Evolutionary conservation across 2,329 filamentous ascomycete species (phyloP).

Genomic region (Aspergillus sp.): DNA sequence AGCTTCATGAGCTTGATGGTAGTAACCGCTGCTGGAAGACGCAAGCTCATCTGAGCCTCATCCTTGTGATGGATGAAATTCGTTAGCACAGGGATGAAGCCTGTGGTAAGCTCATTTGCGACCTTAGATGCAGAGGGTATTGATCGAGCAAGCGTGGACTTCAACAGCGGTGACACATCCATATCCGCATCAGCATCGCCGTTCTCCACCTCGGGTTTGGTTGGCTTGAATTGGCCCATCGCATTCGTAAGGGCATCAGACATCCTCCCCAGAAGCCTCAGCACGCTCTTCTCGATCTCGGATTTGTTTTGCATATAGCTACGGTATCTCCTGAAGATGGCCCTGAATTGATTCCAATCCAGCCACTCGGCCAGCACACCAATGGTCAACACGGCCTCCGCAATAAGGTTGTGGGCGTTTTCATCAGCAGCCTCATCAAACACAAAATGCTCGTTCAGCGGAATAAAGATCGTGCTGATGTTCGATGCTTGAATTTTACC

Average conservation of each 20-base stretch:
- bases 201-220: constrained; percentile 19
- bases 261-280: constrained; percentile 77
- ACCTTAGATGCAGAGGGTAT: constrained; percentile 69
- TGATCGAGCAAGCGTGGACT: constrained; percentile 58
- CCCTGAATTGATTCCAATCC: constrained; percentile 88
- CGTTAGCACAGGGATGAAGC: constrained; percentile 76
- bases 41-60: constrained; percentile 88
- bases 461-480: constrained; percentile 82
- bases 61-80: constrained; percentile 91
- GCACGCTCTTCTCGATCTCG: constrained; percentile 80
- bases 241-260: constrained; percentile 71
- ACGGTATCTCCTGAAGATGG: constrained; percentile 79
- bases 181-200: constrained; percentile 31
- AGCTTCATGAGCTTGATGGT: constrained; percentile 83
- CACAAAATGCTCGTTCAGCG: constrained; percentile 90
- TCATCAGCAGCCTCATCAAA: constrained; percentile 81
- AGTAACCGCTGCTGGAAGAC: constrained; percentile 85
- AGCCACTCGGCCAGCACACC: constrained; percentile 71
- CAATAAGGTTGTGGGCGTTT: constrained; percentile 74
- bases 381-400: constrained; percentile 81
- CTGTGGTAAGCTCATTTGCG: constrained; percentile 67
- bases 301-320: constrained; percentile 77
- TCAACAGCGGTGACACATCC: constrained; percentile 31
- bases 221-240: constrained; percentile 34
- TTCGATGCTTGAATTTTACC: constrained; percentile 72